Conservation (phyloP, 495 filamentous ascomycete genomes). For the Annulohypoxylon maeteangense region DNA sequence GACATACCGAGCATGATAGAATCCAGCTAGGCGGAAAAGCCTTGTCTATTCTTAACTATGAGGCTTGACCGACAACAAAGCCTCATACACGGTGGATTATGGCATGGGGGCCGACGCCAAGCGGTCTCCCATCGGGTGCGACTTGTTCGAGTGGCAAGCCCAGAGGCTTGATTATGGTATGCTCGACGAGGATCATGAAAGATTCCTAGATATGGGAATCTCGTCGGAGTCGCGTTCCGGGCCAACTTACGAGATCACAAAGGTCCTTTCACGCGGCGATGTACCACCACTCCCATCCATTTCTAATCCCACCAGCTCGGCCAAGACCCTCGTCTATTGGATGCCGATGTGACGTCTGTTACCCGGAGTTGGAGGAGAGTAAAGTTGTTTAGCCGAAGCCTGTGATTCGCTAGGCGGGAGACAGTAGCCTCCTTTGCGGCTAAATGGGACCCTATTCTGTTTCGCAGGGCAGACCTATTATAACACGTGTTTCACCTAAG, state of each 20-base stretch:
- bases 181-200: conserved; percentile 9
- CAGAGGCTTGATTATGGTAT: conserved; percentile 16
- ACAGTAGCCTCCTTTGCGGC: conserved; percentile 38
- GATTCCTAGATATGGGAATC: conserved; percentile 19
- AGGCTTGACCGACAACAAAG: conserved; percentile 15
- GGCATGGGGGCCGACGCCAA: conserved; percentile 6
- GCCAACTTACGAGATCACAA: conserved; percentile 10
- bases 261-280: conserved; percentile 31
- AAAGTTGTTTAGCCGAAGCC: conserved; percentile 34
- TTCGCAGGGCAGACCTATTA: conserved; percentile 43
- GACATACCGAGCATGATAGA: not conserved
- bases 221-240: conserved; percentile 40
- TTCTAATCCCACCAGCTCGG: conserved; percentile 31
- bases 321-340: conserved; percentile 32
- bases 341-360: conserved; percentile 39
- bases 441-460: conserved; percentile 38
- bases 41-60: conserved; percentile 13
- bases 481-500: conserved; percentile 40
- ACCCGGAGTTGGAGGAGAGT: conserved; percentile 33
- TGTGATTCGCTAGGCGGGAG: conserved; percentile 32
- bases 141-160: conserved; percentile 24
- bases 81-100: conserved; percentile 18
- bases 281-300: conserved; percentile 7
- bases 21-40: not conserved
- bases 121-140: conserved; percentile 36